Evolutionary conservation across 2,329 filamentous ascomycete genomes (phyloP).

Genomic region (Aspergillus viridinutans): DNA sequence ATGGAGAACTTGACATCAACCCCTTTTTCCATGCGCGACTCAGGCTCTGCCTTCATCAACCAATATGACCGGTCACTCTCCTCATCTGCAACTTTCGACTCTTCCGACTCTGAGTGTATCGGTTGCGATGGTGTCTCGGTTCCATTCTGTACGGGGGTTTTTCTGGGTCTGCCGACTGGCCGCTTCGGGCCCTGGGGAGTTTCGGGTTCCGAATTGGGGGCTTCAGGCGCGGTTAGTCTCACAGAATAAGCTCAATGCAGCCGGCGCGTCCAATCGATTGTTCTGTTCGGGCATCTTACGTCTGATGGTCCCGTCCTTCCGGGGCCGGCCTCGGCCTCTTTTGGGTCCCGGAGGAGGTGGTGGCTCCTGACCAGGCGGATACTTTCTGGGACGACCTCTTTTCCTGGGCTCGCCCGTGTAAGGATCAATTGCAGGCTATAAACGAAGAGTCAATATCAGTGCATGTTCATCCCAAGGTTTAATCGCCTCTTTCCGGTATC

Average conservation of each 20-base stretch:
- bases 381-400: conserved; percentile 33
- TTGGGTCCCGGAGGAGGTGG: conserved; percentile 26
- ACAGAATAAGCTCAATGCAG: background rate
- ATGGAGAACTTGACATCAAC: conserved; percentile 91
- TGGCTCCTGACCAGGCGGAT: conserved; percentile 20
- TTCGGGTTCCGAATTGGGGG: background rate
- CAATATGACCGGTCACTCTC: conserved; percentile 55
- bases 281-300: background rate
- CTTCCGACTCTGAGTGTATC: conserved; percentile 13
- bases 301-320: conserved; percentile 20
- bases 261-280: background rate
- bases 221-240: background rate
- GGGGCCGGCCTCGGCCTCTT: conserved; percentile 31
- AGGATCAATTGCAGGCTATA: conserved; percentile 10
- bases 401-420: conserved; percentile 29
- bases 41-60: conserved; percentile 85
- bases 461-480: background rate
- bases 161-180: conserved; percentile 22
- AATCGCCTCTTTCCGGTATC: background rate
- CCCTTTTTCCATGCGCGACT: conserved; percentile 79
- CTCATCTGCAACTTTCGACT: conserved; percentile 13
- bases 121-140: conserved; percentile 9
- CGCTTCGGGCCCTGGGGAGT: conserved; percentile 19
- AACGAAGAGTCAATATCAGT: conserved; percentile 6
- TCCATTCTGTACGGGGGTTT: conserved; percentile 15